Evolutionary conservation across 1,284 basidiomycete genomes (phyloP), one percentile per base, ranked within the genome.

Genomic region (Chalciporus sp.): DNA sequence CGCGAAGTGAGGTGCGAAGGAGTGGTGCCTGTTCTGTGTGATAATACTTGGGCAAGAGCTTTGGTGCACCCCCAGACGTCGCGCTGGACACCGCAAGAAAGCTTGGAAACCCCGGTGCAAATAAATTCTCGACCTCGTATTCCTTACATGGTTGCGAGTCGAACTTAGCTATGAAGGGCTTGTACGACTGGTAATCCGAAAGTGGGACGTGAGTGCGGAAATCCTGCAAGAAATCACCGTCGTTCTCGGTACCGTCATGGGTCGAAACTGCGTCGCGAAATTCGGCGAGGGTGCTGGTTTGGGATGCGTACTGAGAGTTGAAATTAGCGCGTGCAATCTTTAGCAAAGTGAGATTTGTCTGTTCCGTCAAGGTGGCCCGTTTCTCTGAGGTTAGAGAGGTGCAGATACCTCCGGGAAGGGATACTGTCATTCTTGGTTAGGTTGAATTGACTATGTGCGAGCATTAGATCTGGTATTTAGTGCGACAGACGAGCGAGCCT

Each of bases 81-180:
- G 42, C 52, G 7, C 58, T 62, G 16, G 61, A 62, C 14, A 49
- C n/a, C 8, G 43, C 49, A 1, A 63, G 12, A 42, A 53, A 51
- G 23, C 50, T 40, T 1, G 62, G 64, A 1, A 66, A 39, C 16
- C 62, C 62, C 4, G 61, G 62, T 16, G 61, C 47, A 14, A 64
- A 37, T 31, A 66, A 33, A 19, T 66, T 44, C 20, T 12, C n/a
- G 28, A 64, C 55, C 0, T 60, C 49, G n/a, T 41, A 47, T 47
- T 52, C 49, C 26, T 52, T 64, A 56, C 57, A 55, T 9, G 52
- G 61, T 1, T 17, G 46, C 3, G 6, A 28, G 6, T 57, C 33
- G 11, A 67, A 62, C 19, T 54, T 58, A 23, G 54, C 47, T 4
- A 61, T 20, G 23, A 57, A 67, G 4, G 61, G 59, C 26, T 47